Base-by-base conservation (phyloP, 257 asterid genomes). In the Nicotiana noctiflora region DNA sequence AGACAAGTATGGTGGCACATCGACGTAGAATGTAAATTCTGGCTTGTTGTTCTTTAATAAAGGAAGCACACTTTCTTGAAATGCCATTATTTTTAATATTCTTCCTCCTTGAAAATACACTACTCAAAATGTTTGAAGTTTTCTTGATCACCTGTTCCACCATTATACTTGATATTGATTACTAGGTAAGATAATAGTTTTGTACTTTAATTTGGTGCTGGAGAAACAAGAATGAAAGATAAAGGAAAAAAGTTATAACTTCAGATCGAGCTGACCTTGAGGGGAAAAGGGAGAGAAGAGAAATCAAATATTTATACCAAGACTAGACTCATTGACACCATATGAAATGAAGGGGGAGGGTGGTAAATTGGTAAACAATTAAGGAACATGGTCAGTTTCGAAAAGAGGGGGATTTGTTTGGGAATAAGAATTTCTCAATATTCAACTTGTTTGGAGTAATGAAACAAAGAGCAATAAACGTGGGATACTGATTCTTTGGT, bases 21-120 rank as follows among this genome's bases (percentile, higher is more conserved):
- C 97, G 95, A 49, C 97, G 95, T 77, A 93, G 84, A 57, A 93
- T 91, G 91, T 93, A 91, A 78, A 93, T 88, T 62, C 97, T 82
- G 10, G 91, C 95, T 18, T 96, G 82, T 83, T 93, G 98, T 80
- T 93, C 90, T 77, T 89, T 93, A 17, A 90, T 93, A 72, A 93
- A 81, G 76, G 91, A 86, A n/a, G 94, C 90, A 68, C 97, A 93
- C 75, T 92, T 93, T 60, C 89, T 82, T 51, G 91, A 85, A 87
- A 93, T 88, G 2, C 97, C 89, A 79, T 68, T 77, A 17, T n/a
- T n/a, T n/a, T 77, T 85, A 0, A 0, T 32, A 19, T 49, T 66
- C 21, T 11, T 19, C 10, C 31, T 23, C 76, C 0, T 44, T 8
- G 65, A 55, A 8, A 15, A 59, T 59, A 15, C 46, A 37, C 0